phyloP scores from a whole-genome alignment of 2,329 filamentous ascomycete species.

The Aspergillus texensis region DNA sequence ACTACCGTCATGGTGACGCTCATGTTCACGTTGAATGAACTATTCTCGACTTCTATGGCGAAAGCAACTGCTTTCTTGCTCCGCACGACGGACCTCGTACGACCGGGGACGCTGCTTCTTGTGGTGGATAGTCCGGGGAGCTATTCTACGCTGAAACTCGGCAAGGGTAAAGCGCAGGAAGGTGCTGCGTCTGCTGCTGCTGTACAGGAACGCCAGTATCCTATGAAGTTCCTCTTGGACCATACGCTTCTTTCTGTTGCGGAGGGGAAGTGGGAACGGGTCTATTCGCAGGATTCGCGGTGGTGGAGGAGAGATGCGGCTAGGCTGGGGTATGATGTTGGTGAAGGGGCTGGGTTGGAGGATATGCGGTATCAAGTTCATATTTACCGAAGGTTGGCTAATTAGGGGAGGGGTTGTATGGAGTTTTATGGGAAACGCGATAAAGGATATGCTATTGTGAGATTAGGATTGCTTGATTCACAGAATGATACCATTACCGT shows the following conservation, averaged over 20 bases:
- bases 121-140: slow-evolving; percentile 92
- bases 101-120: slow-evolving; percentile 68
- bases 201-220: slow-evolving; percentile 64
- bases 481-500: slow-evolving; percentile 2
- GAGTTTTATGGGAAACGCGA: background rate
- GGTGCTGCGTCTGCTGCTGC: slow-evolving; percentile 44
- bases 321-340: slow-evolving; percentile 74
- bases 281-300: slow-evolving; percentile 73
- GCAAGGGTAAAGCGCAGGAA: slow-evolving; percentile 44
- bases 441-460: slow-evolving; percentile 1
- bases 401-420: background rate
- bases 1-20: slow-evolving; percentile 68
- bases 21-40: slow-evolving; percentile 93
- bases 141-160: slow-evolving; percentile 80
- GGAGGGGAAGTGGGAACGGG: slow-evolving; percentile 67
- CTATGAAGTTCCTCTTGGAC: slow-evolving; percentile 91
- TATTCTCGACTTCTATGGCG: slow-evolving; percentile 76
- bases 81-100: slow-evolving; percentile 62
- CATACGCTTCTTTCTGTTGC: slow-evolving; percentile 68
- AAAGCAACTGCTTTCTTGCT: slow-evolving; percentile 78
- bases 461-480: slow-evolving; percentile 6
- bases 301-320: slow-evolving; percentile 77
- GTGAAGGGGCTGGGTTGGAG: slow-evolving; percentile 84
- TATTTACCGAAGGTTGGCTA: slow-evolving; percentile 61
- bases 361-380: slow-evolving; percentile 96